A percentile compares a stretch with the other conserved stretches of the same genome.
Evolutionary conservation across 2,329 filamentous ascomycete genomes (phyloP).

Genomic region (Sporothrix brunneoviolacea): DNA sequence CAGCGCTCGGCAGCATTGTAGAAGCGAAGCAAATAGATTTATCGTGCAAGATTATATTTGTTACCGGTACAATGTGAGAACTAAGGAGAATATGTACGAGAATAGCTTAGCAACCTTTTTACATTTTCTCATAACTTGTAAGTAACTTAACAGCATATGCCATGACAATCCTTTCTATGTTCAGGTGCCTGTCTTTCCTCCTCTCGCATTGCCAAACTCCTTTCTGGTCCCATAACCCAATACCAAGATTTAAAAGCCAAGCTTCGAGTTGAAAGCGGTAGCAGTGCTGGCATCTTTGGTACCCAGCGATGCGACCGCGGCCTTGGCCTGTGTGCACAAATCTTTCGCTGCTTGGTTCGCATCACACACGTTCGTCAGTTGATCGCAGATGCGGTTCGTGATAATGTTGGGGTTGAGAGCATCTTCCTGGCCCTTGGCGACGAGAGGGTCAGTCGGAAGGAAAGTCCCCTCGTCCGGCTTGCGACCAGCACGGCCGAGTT

Average conservation of each 20-base stretch:
- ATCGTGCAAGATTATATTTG: too few relatives aligned
- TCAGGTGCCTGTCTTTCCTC: too few relatives aligned
- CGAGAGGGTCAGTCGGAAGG: slow-evolving; percentile 55
- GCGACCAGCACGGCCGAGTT: slow-evolving; percentile 50
- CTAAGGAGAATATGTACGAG: too few relatives aligned
- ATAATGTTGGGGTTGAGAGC: slow-evolving; percentile 68
- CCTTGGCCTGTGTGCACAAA: slow-evolving; percentile 47
- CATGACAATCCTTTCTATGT: too few relatives aligned
- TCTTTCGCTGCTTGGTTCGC: slow-evolving; percentile 54
- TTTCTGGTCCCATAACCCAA: background rate
- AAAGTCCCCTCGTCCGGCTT: slow-evolving; percentile 57
- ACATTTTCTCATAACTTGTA: too few relatives aligned
- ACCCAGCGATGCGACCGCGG: slow-evolving; percentile 26
- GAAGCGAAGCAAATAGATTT: too few relatives aligned
- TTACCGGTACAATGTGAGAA: too few relatives aligned
- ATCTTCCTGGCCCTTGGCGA: slow-evolving; percentile 57
- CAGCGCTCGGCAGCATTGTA: too few relatives aligned
- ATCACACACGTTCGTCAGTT: slow-evolving; percentile 59
- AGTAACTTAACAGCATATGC: too few relatives aligned
- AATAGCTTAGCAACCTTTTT: too few relatives aligned
- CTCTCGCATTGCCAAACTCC: too few relatives aligned
- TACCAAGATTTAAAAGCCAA: slow-evolving; percentile 29
- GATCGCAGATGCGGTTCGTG: slow-evolving; percentile 64
- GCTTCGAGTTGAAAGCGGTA: slow-evolving; percentile 32
- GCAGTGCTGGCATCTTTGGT: slow-evolving; percentile 33